Evolutionary conservation across 2,329 filamentous ascomycete species (phyloP).

Genomic region (Diaporthe sp.): DNA sequence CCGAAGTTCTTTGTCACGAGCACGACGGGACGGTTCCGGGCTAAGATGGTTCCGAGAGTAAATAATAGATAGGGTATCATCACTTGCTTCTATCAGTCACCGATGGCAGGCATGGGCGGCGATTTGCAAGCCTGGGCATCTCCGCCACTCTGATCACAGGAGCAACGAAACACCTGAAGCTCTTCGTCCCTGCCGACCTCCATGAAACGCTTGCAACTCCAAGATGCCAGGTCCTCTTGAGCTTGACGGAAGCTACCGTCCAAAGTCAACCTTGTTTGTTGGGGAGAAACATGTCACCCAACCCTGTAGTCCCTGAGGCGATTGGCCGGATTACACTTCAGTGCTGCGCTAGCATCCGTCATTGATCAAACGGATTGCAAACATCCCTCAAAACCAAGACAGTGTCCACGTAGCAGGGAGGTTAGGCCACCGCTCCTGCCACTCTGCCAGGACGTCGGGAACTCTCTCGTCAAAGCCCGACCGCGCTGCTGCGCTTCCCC

Average conservation of each 20-base stretch:
- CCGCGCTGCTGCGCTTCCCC: conserved; percentile 75
- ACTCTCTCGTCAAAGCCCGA: conserved; percentile 92
- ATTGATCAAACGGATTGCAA: conserved; percentile 32
- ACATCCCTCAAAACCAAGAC: conserved; percentile 82
- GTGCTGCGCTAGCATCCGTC: conserved; percentile 22
- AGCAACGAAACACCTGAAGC: background rate
- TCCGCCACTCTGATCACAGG: background rate
- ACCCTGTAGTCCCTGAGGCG: background rate
- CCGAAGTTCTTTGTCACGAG: conserved; percentile 15
- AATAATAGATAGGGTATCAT: conserved; percentile 41
- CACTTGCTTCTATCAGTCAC: conserved; percentile 15
- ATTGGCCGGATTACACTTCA: background rate
- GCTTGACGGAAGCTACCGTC: conserved; percentile 26
- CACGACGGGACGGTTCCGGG: conserved; percentile 4
- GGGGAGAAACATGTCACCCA: conserved; percentile 20
- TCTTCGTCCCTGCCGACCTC: background rate
- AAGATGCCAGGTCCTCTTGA: background rate
- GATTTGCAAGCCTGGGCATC: background rate
- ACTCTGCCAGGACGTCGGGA: conserved; percentile 89
- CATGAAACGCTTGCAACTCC: conserved; percentile 22
- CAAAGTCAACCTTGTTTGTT: background rate
- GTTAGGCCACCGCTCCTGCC: conserved; percentile 96
- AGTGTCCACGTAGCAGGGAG: conserved; percentile 94
- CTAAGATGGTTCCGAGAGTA: conserved; percentile 45
- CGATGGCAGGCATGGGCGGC: background rate